A percentile compares a stretch with the other conserved stretches of the same genome.
These are phyloP conservation scores for Nepenthes gracilis DNA, from an alignment of 148 eudicot species.

Conservation along the genomic window DNA sequence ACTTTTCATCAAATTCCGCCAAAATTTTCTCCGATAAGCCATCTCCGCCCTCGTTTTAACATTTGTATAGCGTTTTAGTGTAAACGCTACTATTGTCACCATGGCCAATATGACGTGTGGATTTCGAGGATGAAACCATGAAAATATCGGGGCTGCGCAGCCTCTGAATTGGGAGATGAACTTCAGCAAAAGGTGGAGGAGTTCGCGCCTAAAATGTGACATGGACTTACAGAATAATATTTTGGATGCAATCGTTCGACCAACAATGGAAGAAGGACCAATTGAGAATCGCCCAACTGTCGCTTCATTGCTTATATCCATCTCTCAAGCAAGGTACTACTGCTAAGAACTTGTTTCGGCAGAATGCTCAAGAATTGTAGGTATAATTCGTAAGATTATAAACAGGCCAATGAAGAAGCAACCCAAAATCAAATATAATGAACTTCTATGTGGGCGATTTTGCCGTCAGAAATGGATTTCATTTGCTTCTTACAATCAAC, in stretches of 20 bases:
- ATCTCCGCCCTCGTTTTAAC: slow-evolving; percentile 68
- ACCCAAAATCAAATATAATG: slow-evolving; percentile 1
- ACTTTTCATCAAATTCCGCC: slow-evolving; percentile 89
- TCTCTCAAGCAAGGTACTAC: slow-evolving; percentile 11
- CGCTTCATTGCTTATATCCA: slow-evolving; percentile 91
- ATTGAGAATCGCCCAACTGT: slow-evolving; percentile 59
- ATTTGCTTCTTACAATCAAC: not conserved
- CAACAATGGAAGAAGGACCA: slow-evolving; percentile 67
- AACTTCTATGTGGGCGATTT: not conserved
- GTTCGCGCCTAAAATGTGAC: slow-evolving; percentile 48
- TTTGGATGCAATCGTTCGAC: slow-evolving; percentile 78
- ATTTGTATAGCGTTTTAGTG: slow-evolving; percentile 68
- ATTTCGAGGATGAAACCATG: slow-evolving; percentile 88
- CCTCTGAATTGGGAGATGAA: slow-evolving; percentile 20
- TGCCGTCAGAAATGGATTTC: not conserved
- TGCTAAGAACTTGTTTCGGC: not conserved
- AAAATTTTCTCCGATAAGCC: slow-evolving; percentile 83
- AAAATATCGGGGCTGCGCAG: slow-evolving; percentile 44
- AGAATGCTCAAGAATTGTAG: not conserved
- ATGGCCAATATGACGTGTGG: slow-evolving; percentile 81
- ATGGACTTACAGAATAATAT: slow-evolving; percentile 75
- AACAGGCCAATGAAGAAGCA: not conserved
- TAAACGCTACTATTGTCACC: slow-evolving; percentile 64
- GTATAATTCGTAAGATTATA: not conserved
- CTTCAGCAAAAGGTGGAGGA: slow-evolving; percentile 21